phyloP scores from a whole-genome alignment of 306 rosid species.

The Erythrophleum fordii region DNA sequence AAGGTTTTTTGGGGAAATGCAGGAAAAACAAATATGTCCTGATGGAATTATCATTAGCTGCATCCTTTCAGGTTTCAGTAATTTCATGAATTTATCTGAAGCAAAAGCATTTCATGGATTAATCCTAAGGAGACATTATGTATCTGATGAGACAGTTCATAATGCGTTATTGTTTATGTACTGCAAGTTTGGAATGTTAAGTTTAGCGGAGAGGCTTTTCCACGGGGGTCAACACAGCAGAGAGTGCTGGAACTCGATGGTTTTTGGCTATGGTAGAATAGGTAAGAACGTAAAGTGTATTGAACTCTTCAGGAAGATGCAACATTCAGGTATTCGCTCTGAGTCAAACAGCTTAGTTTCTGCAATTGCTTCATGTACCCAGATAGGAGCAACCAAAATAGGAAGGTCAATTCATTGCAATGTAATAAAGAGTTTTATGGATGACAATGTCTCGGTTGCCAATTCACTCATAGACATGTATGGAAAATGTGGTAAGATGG shows the following conservation, averaged over 20 bases:
- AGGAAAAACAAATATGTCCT: constrained; percentile 44
- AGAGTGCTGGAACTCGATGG: constrained; percentile 67
- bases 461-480: constrained; percentile 78
- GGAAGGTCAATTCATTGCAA: constrained; percentile 74
- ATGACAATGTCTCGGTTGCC: constrained; percentile 45
- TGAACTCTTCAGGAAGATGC: constrained; percentile 66
- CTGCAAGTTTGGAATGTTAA: constrained; percentile 67
- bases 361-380: constrained; percentile 63
- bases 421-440: constrained; percentile 52
- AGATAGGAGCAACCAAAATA: constrained; percentile 46
- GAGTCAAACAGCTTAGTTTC: constrained; percentile 56
- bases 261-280: constrained; percentile 53
- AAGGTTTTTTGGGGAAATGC: constrained; percentile 65
- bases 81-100: constrained; percentile 42
- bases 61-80: constrained; percentile 67
- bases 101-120: constrained; percentile 79
- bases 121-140: constrained; percentile 49
- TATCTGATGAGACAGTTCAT: constrained; percentile 39
- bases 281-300: constrained; percentile 53
- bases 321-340: constrained; percentile 45
- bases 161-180: constrained; percentile 70
- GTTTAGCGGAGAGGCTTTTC: constrained; percentile 67
- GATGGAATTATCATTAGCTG: constrained; percentile 72
- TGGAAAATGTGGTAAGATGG: constrained; percentile 65
- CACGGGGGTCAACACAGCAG: constrained; percentile 28